These are phyloP conservation scores for Paxillus ammoniavirescens DNA, from an alignment of 768 basidiomycete genomes.

Conservation along the genomic window DNA sequence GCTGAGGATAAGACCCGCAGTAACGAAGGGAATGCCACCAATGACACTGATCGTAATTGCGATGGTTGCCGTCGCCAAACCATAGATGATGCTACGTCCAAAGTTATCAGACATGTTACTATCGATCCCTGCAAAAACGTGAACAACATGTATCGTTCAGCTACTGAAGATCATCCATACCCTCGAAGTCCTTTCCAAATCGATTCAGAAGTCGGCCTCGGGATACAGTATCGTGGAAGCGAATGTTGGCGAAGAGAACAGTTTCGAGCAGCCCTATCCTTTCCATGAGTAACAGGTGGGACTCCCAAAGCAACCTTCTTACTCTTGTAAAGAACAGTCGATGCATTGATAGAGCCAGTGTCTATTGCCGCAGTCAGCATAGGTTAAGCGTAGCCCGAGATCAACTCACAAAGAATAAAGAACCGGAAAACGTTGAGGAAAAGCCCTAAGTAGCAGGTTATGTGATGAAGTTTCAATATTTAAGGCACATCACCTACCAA, in stretches of 20 bases:
- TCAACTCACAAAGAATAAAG: slow-evolving; percentile 65
- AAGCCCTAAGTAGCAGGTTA: slow-evolving; percentile 39
- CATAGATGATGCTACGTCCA: slow-evolving; percentile 72
- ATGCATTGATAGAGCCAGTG: slow-evolving; percentile 79
- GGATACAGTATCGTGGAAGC: slow-evolving; percentile 92
- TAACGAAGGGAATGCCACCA: slow-evolving; percentile 73
- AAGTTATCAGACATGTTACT: slow-evolving; percentile 83
- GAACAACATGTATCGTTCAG: slow-evolving; percentile 8
- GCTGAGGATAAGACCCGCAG: slow-evolving; percentile 56
- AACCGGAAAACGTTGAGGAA: slow-evolving; percentile 59
- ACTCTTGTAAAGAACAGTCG: slow-evolving; percentile 74
- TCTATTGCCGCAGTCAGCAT: slow-evolving; percentile 36
- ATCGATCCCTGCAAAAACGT: slow-evolving; percentile 59
- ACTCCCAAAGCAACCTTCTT: background rate
- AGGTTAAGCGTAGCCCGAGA: background rate
- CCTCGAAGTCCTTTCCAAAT: slow-evolving; percentile 91
- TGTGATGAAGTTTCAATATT: background rate
- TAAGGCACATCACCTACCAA: slow-evolving; percentile 26
- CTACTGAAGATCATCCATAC: slow-evolving; percentile 14
- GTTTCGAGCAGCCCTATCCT: slow-evolving; percentile 59
- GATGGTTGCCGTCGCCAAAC: slow-evolving; percentile 67
- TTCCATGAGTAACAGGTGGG: slow-evolving; percentile 12
- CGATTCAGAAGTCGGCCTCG: slow-evolving; percentile 81
- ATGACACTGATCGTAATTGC: slow-evolving; percentile 73
- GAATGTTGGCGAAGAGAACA: slow-evolving; percentile 83